A percentile compares a stretch with the other conserved stretches of the same genome.
These are phyloP conservation scores for Entomortierella beljakovae DNA, from an alignment of 192 early-diverging fungal species.

Conservation along the genomic window DNA sequence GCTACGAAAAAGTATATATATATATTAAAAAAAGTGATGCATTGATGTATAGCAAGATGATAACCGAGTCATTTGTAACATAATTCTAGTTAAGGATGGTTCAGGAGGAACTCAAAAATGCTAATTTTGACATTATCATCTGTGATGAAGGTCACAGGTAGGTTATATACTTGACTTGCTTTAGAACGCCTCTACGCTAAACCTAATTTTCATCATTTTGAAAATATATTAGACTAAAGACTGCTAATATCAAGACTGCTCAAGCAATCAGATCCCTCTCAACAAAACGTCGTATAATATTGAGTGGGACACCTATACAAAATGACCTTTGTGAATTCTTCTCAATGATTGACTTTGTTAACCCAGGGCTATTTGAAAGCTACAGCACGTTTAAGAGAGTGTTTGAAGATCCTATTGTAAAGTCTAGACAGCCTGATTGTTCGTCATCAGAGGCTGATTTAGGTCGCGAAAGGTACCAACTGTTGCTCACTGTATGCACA, in stretches of 20 bases:
- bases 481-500: neutral
- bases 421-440: conserved; percentile 55
- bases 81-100: conserved; percentile 33
- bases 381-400: conserved; percentile 55
- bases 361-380: conserved; percentile 58
- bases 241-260: conserved; percentile 57
- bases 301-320: conserved; percentile 62
- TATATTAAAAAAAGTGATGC: neutral
- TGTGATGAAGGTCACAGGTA: conserved; percentile 35
- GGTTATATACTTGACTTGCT: too few relatives aligned
- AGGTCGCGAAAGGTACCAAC: conserved; percentile 27
- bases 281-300: conserved; percentile 51
- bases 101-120: conserved; percentile 46
- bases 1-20: conserved; percentile 57
- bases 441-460: conserved; percentile 7
- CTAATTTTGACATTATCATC: conserved; percentile 48
- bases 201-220: too few relatives aligned
- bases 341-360: conserved; percentile 63
- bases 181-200: too few relatives aligned
- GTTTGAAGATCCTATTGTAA: conserved; percentile 60
- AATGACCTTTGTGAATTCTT: conserved; percentile 62
- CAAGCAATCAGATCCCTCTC: conserved; percentile 50
- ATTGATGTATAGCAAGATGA: neutral
- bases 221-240: conserved; percentile 51
- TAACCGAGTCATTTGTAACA: neutral